Base-by-base conservation (phyloP, 1,284 basidiomycete genomes). In the Stereum hirsutum region DNA sequence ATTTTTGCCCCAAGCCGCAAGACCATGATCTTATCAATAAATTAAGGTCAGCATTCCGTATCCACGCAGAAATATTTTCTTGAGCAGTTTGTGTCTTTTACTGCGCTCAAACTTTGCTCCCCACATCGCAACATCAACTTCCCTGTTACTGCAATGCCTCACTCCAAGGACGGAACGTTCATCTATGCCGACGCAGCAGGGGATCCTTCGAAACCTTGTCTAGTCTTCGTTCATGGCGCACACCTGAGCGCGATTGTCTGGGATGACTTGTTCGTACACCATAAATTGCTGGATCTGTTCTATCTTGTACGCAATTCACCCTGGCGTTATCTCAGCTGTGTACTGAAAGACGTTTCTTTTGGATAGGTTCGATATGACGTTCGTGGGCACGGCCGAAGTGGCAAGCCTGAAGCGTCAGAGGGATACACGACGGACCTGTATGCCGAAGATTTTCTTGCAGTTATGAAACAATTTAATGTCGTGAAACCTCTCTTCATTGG, bases 331-430 rank as follows among this genome's bases (percentile, higher is more conserved):
- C 28, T n/a, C 28, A n/a, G n/a, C n/a, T n/a, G 28, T 30, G 28
- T 8, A 8, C 8, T n/a, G 8, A n/a, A 30, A 8, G 10, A 8
- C 28, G 8, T 30, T 30, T 30, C 8, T 30, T 8, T 30, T 30
- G 8, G 28, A 20, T 19, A 55, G 54, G 53, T 53, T 4, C 45
- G 49, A 12, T 56, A 54, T 31, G 51, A 54, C 19, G 30, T 48
- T 25, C 46, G 50, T 14, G 53, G 53, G 12, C 55, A 56, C 26
- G 57, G 56, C 17, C 39, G 49, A 6, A 54, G 53, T 41, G 51
- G 50, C 0, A 51, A 39, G 39, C 53, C 53, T 5, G 41, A 36
- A 19, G 36, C 43, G 10, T 8, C 30, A 7, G 46, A 42, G 14
- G 45, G 35, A 3, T 46, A 49, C 32, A 15, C 23, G 11, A 53